Base-by-base conservation (phyloP, 345 rosid genomes). In the Citrus sinensis region DNA sequence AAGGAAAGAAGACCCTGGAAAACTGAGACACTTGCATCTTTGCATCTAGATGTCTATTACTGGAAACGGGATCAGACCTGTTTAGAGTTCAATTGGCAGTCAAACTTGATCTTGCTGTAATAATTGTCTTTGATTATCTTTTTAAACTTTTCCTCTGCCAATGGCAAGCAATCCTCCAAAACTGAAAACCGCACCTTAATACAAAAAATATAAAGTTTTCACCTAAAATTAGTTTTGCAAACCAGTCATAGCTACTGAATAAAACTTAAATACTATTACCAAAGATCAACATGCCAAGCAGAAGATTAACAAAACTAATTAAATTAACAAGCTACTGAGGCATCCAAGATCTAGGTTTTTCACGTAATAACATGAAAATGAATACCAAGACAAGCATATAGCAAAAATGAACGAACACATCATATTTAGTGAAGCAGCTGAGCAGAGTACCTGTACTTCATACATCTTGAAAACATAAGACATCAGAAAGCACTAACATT, bases 91-190 rank as follows among this genome's bases (percentile, higher is more conserved):
- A 83, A 66, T 65, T 80, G 81, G 70, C 77, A 54, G 51, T 78
- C 30, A 20, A 80, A 83, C 77, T 80, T 80, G 70, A 77, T 77
- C 70, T 74, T 83, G 67, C 27, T 13, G 75, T 77, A 80, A 64
- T 77, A 83, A 32, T 83, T 83, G 17, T 83, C 86, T 71, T 70
- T 70, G 75, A 80, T 83, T 42, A 46, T 80, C 68, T 61, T 70
- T 32, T 70, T 83, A 49, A 80, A 83, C 79, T 78, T 59, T 46
- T 64, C 49, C 79, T 80, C 83, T 30, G 79, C 66, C 42, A 77
- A 16, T 4, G 86, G 86, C 34, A 65, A 24, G 62, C 81, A 80
- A 40, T 83, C 82, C 59, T 83, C 70, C 62, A 37, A 14, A 64
- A 80, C 59, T 25, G 22, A 65, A 79, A 83, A 83, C 46, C 79